Evolutionary conservation across 768 basidiomycete species (phyloP), one percentile per base, ranked within the genome.

Genomic region (Tremella mesenterica): DNA sequence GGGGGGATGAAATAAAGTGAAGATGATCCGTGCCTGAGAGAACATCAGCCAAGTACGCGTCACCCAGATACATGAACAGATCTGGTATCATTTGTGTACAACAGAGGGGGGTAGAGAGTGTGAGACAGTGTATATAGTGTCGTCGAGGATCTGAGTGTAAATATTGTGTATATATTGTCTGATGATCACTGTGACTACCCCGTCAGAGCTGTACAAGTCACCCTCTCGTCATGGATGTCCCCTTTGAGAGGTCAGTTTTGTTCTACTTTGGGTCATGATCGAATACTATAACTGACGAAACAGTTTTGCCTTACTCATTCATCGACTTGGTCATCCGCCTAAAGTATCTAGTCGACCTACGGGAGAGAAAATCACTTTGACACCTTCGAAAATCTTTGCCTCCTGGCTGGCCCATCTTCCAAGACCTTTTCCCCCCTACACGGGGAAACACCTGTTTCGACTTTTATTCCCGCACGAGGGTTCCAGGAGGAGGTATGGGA

Each of bases 381-480:
- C 58, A 0, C 64, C 67, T 0, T 29, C 28, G 1, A 44, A 60
- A 34, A 65, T 67, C 27, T 68, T 72, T 48, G 27, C 52, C n/a
- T 61, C 58, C 49, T 72, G 65, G 61, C 51, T 72, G 10, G 53
- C 60, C 43, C 54, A 65, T 39, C 56, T 62, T 5, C 36, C 58
- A 0, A 16, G 51, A 18, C 80, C 81, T 13, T 70, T 84, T 20
- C 79, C 81, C 0, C 65, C 67, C 0, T 77, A 79, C 3, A 83
- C 81, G 0, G 81, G 83, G 8, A 75, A 77, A 13, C 78, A 79
- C 4, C 72, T 88, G 27, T 83, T 92, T 62, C 80, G 82, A 6
- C 72, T 90, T 4, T 74, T 93, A n/a, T 92, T 91, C 65, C 89
- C 91, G 0, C 83, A 91, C 56, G 82, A 88, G 52, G 87, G 91